Percentiles rank a stretch among this genome's conserved stretches.
phyloP scores from a whole-genome alignment of 1,284 basidiomycete species.

The Tilletia horrida region DNA sequence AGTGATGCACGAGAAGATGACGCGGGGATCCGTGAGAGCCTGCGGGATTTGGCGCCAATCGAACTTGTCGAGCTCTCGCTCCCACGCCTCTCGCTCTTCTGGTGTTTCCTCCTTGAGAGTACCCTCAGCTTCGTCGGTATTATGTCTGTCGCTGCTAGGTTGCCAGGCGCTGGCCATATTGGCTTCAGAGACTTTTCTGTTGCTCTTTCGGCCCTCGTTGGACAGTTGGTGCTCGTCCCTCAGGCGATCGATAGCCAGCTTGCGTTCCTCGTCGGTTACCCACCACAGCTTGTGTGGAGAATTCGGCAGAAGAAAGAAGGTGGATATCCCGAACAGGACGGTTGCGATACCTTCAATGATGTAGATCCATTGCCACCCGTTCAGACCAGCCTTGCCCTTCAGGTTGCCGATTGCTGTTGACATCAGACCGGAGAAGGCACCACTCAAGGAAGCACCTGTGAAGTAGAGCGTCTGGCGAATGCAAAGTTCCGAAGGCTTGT shows the following conservation, averaged over 20 bases:
- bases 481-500: slow-evolving; percentile 43
- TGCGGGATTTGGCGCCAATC: slow-evolving; percentile 31
- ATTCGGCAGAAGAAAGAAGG: slow-evolving; percentile 41
- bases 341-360: slow-evolving; percentile 48
- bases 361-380: slow-evolving; percentile 47
- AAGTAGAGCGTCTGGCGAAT: slow-evolving; percentile 50
- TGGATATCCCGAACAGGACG: slow-evolving; percentile 35
- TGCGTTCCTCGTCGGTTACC: slow-evolving; percentile 33
- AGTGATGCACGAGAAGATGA: slow-evolving; percentile 31
- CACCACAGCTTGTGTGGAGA: slow-evolving; percentile 37
- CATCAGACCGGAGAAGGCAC: slow-evolving; percentile 47
- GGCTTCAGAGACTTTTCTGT: background rate
- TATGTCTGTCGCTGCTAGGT: background rate
- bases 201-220: background rate
- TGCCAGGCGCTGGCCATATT: background rate
- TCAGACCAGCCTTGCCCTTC: slow-evolving; percentile 18
- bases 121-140: background rate
- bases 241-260: slow-evolving; percentile 33
- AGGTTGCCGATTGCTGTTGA: slow-evolving; percentile 42
- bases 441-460: slow-evolving; percentile 41
- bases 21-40: slow-evolving; percentile 36
- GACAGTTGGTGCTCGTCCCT: background rate
- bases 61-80: slow-evolving; percentile 18
- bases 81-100: slow-evolving; percentile 15
- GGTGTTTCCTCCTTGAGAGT: slow-evolving; percentile 3